Evolutionary conservation across 2,329 filamentous ascomycete species (phyloP), one percentile per base, ranked within the genome.

Genomic region (Arthroderma sp.): DNA sequence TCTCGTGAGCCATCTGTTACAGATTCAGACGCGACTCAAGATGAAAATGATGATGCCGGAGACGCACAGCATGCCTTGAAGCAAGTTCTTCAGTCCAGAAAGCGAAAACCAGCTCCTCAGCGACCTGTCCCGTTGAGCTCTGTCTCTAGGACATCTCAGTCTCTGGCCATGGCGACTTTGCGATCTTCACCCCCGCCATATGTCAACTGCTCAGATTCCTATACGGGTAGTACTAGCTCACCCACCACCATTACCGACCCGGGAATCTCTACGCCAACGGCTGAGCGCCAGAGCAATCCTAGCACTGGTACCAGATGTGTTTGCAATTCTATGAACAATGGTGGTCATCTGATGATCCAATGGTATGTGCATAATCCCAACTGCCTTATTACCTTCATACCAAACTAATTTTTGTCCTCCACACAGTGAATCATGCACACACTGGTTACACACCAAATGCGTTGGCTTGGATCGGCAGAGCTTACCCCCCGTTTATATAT

Each of bases 361-460:
- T 81, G 69, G 69, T 71, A 58, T 55, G 61, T 9, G 30, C 15
- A 10, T 38, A 32, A 7, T 28, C 11, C 4, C 29, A 22, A 28
- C 28, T 8, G 5, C 15, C 8, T 22, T 36, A 6, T 40, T 36
- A 39, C 29, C 5, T 29, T n/a, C n/a, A 2, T 11, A 33, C 32
- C 5, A 44, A 5, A 10, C 15, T 36, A 15, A 33, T 27, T 29
- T 29, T 33, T 28, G 15, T 40, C 10, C 42, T 50, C 28, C 6
- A 40, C 45, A 27, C 49, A 72, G 77, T 60, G 73, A 76, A 57
- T 74, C 72, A 27, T 81, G 77, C 61, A 72, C 66, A n/a, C 76
- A 78, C 52, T 80, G 74, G 72, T 63, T 77, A 29, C 77, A 81
- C 53, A 71, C 72, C 30, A 66, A 66, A 44, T 81, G 77, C 52